phyloP scores from a whole-genome alignment of 495 filamentous ascomycete genomes.

The Ascodesmis nigricans region DNA sequence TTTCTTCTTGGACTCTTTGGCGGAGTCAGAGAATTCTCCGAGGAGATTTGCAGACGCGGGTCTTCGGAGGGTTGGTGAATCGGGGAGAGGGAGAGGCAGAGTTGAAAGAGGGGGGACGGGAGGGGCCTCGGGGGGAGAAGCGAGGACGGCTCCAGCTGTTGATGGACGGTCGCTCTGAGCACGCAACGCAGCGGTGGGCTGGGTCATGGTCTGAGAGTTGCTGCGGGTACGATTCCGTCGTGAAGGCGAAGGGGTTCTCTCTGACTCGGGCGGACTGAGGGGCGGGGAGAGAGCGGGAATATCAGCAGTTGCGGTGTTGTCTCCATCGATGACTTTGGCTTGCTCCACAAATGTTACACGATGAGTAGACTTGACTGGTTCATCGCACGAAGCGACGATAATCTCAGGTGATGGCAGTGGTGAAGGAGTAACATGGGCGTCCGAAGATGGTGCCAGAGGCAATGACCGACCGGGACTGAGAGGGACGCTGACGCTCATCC shows the following conservation, averaged over 20 bases:
- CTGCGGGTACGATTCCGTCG: constrained; percentile 19
- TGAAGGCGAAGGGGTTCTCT: constrained; percentile 8
- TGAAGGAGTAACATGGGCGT: constrained; percentile 8
- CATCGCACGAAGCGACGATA: constrained; percentile 4
- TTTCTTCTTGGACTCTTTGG: constrained; percentile 6
- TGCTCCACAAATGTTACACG: constrained; percentile 19
- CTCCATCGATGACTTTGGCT: constrained; percentile 17
- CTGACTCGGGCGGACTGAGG: no score
- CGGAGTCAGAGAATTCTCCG: not conserved
- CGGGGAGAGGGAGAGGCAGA: no score
- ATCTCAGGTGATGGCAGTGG: constrained; percentile 13
- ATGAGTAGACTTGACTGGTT: constrained; percentile 8
- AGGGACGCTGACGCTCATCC: not conserved
- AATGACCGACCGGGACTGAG: not conserved
- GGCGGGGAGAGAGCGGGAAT: constrained; percentile 9
- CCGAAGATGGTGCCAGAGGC: constrained; percentile 1
- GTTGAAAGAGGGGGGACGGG: no score
- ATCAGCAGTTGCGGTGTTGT: constrained; percentile 2
- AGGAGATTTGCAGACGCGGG: no score
- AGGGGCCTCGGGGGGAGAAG: constrained; percentile 11
- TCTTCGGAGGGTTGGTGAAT: no score
- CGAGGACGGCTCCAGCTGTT: constrained; percentile 18
- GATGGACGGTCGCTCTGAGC: constrained; percentile 18
- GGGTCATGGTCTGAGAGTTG: constrained; percentile 19
- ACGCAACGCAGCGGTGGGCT: constrained; percentile 18